phyloP scores from a whole-genome alignment of 1,284 basidiomycete genomes.

The Austroboletus novae-zelandiae region DNA sequence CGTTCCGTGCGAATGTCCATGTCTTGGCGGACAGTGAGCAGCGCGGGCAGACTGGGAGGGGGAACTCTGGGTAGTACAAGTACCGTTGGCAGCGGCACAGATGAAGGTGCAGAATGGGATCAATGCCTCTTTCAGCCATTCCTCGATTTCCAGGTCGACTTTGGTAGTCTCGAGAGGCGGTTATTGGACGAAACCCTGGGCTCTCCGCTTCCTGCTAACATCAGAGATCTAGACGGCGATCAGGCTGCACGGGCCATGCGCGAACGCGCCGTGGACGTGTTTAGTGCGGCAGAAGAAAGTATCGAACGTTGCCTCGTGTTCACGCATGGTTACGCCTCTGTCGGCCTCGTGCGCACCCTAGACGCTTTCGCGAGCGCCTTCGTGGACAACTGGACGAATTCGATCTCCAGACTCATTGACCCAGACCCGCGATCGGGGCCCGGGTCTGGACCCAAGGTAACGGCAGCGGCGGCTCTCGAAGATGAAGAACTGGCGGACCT shows the following conservation, averaged over 20 bases:
- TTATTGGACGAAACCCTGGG: slow-evolving; percentile 57
- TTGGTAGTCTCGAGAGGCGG: slow-evolving; percentile 71
- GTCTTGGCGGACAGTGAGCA: slow-evolving; percentile 51
- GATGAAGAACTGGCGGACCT: slow-evolving; percentile 63
- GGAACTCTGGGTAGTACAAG: slow-evolving; percentile 7
- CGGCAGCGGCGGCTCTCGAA: slow-evolving; percentile 30
- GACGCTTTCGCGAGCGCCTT: slow-evolving; percentile 68
- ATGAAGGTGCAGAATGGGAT: slow-evolving; percentile 76
- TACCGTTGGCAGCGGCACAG: slow-evolving; percentile 6
- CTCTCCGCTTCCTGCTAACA: slow-evolving; percentile 33
- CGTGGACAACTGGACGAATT: slow-evolving; percentile 59
- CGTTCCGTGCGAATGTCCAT: slow-evolving; percentile 73
- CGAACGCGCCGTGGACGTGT: slow-evolving; percentile 70
- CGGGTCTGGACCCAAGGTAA: slow-evolving; percentile 17
- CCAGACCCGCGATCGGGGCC: slow-evolving; percentile 13
- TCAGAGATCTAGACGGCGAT: slow-evolving; percentile 43
- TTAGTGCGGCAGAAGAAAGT: slow-evolving; percentile 78
- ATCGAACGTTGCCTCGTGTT: slow-evolving; percentile 72
- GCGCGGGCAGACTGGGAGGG: slow-evolving; percentile 18
- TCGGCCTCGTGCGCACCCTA: slow-evolving; percentile 70
- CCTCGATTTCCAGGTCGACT: slow-evolving; percentile 84
- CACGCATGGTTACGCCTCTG: slow-evolving; percentile 83
- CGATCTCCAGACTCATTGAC: slow-evolving; percentile 42
- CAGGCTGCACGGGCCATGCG: slow-evolving; percentile 66
- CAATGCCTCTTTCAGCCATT: slow-evolving; percentile 89